Evolutionary conservation across 2,329 filamentous ascomycete genomes (phyloP).

Genomic region (Trichoderma sp.): DNA sequence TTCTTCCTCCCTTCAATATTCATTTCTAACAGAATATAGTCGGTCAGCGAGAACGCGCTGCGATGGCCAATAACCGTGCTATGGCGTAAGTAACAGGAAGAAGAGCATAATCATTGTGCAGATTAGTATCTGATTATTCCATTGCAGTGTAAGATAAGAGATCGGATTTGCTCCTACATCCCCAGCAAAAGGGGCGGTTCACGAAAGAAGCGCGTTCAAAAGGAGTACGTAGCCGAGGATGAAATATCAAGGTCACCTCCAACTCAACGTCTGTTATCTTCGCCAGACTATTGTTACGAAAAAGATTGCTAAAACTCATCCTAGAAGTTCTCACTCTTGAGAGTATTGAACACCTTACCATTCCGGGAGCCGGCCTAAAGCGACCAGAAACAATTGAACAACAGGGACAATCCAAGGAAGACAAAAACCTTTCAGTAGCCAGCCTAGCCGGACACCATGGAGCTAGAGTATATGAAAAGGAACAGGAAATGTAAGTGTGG

Average conservation of each 20-base stretch:
- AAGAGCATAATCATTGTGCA: background rate
- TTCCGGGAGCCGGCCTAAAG: background rate
- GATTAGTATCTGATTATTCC: background rate
- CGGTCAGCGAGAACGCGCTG: constrained; percentile 6
- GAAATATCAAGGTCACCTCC: background rate
- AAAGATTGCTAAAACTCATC: background rate
- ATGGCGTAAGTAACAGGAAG: background rate
- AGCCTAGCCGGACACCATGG: background rate
- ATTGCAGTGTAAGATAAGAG: constrained; percentile 3
- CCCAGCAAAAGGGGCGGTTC: constrained; percentile 5
- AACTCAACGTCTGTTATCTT: background rate
- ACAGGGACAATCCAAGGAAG: background rate
- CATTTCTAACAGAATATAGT: background rate
- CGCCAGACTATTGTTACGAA: background rate
- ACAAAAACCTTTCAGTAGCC: background rate
- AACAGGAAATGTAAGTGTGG: background rate
- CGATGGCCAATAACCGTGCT: background rate
- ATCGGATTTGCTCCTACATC: background rate
- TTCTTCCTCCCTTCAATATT: background rate
- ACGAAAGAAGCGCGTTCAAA: background rate
- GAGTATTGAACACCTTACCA: background rate
- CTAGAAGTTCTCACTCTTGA: background rate
- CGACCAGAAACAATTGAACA: background rate
- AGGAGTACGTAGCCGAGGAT: background rate
- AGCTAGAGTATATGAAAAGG: constrained; percentile 1